Evolutionary conservation across 140 eudicot species (phyloP), one percentile per base, ranked within the genome.

Genomic region (Anethum foeniculum): DNA sequence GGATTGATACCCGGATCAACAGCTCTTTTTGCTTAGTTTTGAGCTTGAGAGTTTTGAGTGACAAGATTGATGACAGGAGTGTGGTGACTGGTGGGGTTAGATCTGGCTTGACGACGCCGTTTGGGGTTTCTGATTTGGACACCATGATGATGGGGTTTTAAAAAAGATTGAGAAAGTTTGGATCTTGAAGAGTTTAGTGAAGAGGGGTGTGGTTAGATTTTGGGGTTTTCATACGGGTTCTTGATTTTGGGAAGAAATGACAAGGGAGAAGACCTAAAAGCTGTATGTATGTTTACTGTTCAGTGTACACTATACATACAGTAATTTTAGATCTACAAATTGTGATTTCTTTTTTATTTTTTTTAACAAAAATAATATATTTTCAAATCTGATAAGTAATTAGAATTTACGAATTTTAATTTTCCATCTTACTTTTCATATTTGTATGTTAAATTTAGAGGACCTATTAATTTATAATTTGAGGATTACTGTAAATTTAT

Each of bases 1-100:
- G 88, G 88, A 92, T 85, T 18, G 95, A 18, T 72, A 94, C 89
- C 7, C 98, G 92, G 86, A 94, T 88, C 82, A 94, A 74, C 39
- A 94, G 87, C 84, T 94, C 98, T 74, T 94, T 94, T 72, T 94
- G 98, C 88, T 92, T 94, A 15, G 98, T 92, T 84, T 92, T 94
- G 75, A 94, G 89, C 76, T 90, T 94, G 2, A 90, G 82, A 77
- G 88, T 51, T 80, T 84, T 94, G 83, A 94, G 43, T 30, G 90
- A 81, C 71, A 87, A 87, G 13, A 83, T 3, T n/a, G 71, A 64
- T 2, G 71, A 64, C 9, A 41, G 8, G 38, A 64, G 71, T 64
- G 16, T 80, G 60, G 85, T 47, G 4, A 85, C 7, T n/a, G 82
- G 65, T 49, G 81, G 77, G 1, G 25, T 25, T 54, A 88, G 86